Conservation (phyloP, 2,329 filamentous ascomycete genomes). For the Exophiala alcalophila region DNA sequence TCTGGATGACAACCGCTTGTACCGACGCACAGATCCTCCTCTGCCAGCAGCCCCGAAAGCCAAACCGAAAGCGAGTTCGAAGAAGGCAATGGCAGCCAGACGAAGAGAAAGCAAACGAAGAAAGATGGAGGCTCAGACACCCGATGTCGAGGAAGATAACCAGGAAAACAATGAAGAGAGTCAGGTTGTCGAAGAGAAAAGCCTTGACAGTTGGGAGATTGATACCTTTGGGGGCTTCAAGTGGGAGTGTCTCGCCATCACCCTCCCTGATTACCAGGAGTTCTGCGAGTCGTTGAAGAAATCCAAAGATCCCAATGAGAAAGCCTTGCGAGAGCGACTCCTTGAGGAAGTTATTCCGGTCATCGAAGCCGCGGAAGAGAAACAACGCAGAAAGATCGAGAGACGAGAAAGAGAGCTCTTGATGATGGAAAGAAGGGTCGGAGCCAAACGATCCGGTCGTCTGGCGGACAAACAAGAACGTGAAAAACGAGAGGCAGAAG, state of each 20-base stretch:
- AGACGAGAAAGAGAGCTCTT: constrained; percentile 77
- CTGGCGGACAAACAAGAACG: constrained; percentile 78
- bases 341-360: constrained; percentile 77
- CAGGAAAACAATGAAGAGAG: constrained; percentile 41
- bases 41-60: constrained; percentile 53
- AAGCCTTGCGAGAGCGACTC: constrained; percentile 68
- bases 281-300: constrained; percentile 71
- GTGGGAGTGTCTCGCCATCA: constrained; percentile 90
- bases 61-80: constrained; percentile 64
- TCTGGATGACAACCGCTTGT: constrained; percentile 89
- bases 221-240: constrained; percentile 71
- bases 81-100: constrained; percentile 60
- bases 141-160: constrained; percentile 44
- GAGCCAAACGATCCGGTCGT: constrained; percentile 87
- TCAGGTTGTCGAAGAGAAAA: constrained; percentile 40
- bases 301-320: constrained; percentile 81
- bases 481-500: constrained; percentile 69
- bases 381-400: constrained; percentile 66
- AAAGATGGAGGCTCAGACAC: constrained; percentile 37
- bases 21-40: constrained; percentile 76
- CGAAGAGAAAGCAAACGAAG: constrained; percentile 71
- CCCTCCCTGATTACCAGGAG: constrained; percentile 69
- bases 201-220: constrained; percentile 43
- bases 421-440: constrained; percentile 81
- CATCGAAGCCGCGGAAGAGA: constrained; percentile 70